Base-by-base conservation (phyloP, 108 stramenopile species). In the Nannochloropsis salina region DNA sequence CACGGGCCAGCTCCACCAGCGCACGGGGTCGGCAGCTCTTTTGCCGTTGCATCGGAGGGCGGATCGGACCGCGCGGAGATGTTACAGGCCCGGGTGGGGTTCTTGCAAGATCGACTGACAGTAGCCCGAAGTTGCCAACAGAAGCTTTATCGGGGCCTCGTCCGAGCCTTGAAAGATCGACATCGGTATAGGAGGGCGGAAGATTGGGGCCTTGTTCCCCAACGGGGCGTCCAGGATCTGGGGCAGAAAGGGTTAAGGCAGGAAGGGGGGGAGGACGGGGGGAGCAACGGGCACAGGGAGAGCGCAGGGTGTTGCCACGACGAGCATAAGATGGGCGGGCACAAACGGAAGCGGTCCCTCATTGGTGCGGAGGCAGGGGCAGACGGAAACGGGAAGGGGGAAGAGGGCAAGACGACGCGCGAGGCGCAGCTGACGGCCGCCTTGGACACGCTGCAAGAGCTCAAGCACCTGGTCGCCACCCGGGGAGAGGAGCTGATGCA, bases 61-160 rank as follows among this genome's bases (percentile, higher is more conserved):
- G 31, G 31, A 1, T 31, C 31, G 31, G 31, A 31, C 31, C 20
- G 61, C 20, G n/a, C 61, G 61, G 20, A 74, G 61, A 15, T 15
- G 61, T 74, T 74, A n/a, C 61, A 74, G n/a, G 61, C 61, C 15
- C 61, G n/a, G 61, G 61, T 74, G 61, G 61, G n/a, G 61, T 74
- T 74, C 20, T 74, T n/a, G 20, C 61, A n/a, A 74, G 61, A 74
- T 8, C 61, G 61, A 4, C 6, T 74, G 61, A n/a, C 6, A n/a
- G 61, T 74, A n/a, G 61, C 61, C n/a, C 15, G n/a, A 74, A 74
- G 61, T 15, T n/a, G n/a, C n/a, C 61, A 74, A 6, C 61, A 74
- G 15, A 74, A 74, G 15, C n/a, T 74, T 15, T 6, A 8, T n/a
- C 15, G n/a, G 61, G 61, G 61, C 61, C 61, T 74, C 20, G n/a